A percentile compares a stretch with the other conserved stretches of the same genome.
Evolutionary conservation across 148 eudicot species (phyloP).

Genomic region (Persicaria maculosa): DNA sequence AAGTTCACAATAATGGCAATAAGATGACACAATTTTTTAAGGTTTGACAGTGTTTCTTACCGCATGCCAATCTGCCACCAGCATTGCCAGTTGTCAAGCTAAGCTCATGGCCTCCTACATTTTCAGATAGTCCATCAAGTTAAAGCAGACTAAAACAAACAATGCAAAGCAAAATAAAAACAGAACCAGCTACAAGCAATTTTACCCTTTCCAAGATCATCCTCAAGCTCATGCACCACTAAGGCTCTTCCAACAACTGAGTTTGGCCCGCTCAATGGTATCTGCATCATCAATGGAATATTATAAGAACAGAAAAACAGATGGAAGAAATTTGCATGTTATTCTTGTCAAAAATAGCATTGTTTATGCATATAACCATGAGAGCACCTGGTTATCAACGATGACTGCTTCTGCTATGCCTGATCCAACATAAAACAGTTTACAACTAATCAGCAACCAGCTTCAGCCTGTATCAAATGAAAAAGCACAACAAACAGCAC

Average conservation of each 20-base stretch:
- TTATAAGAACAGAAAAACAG: neutral
- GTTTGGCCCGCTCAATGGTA: constrained; percentile 77
- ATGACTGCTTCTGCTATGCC: constrained; percentile 92
- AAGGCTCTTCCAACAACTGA: constrained; percentile 89
- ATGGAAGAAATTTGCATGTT: neutral
- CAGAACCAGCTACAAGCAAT: neutral
- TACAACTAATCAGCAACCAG: neutral
- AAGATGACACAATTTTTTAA: neutral
- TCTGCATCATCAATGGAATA: constrained; percentile 37
- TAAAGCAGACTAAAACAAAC: neutral
- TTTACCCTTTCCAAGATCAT: constrained; percentile 96
- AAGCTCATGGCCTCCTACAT: constrained; percentile 90
- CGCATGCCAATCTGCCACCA: constrained; percentile 95
- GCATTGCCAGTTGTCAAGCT: constrained; percentile 94
- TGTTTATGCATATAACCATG: neutral
- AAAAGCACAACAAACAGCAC: neutral
- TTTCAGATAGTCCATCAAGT: constrained; percentile 14
- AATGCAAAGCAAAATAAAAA: neutral
- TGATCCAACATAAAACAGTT: constrained; percentile 19
- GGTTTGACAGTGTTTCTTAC: constrained; percentile 30
- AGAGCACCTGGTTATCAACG: constrained; percentile 67
- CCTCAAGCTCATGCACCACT: constrained; percentile 91
- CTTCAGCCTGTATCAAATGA: neutral
- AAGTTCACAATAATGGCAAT: neutral
- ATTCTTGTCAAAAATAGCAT: neutral